Evolutionary conservation across 257 asterid genomes (phyloP), one percentile per base, ranked within the genome.

Genomic region (Anisodus tanguticus): DNA sequence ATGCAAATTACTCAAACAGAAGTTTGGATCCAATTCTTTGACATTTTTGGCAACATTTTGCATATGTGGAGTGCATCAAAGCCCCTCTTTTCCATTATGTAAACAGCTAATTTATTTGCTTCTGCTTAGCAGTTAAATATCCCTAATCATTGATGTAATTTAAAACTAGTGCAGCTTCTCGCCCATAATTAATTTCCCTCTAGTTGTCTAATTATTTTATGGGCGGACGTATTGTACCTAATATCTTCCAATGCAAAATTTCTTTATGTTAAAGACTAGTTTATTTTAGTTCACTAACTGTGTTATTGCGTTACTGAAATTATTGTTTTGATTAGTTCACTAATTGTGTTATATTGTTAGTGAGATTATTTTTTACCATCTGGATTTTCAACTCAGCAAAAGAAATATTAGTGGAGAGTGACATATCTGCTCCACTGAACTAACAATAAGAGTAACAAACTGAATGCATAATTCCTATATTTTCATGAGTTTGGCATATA

Each of bases 1-100:
- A 89, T 95, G 91, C 83, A 89, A 68, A 86, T 94, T n/a, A 82
- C 87, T 35, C 86, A 64, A 63, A 79, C 47, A 63, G 84, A 88
- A 35, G 88, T 91, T 79, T 82, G 62, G 5, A 39, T 91, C 45
- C 84, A 82, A 13, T 90, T 88, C 49, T 90, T 79, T 70, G 94
- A 91, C 80, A 86, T 90, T 62, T 80, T 49, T 68, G 94, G 94
- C 35, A 82, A 86, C 3, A 11, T 64, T 8, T 26, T 91, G 76
- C 92, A 91, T 86, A 88, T 84, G 62, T 91, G 81, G 64, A 26
- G 15, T 53, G 15, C 64, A 12, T 77, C 49, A 2, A 77, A 77
- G 53, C 10, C 37, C 1, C 81, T 77, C 4, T 55, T 51, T 76
- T 76, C 81, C 81, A 76, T 26, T 22, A 76, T 76, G 45, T 76